phyloP scores from a whole-genome alignment of 1,284 basidiomycete species.

The Exobasidium rhododendri region DNA sequence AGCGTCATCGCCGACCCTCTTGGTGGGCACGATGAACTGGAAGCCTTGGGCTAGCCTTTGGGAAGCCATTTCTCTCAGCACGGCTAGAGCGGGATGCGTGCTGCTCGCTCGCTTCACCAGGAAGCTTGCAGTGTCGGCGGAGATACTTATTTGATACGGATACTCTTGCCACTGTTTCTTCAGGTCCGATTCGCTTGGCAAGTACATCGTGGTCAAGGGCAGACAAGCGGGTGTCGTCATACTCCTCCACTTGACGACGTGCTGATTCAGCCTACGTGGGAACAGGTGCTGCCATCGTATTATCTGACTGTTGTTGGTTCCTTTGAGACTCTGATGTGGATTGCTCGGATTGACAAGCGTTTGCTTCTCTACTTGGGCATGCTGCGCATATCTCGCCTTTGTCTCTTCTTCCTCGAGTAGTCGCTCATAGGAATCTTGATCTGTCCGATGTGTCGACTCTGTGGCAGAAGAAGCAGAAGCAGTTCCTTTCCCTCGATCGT shows the following conservation, averaged over 20 bases:
- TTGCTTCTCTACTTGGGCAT: conserved; percentile 48
- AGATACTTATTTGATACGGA: conserved; percentile 47
- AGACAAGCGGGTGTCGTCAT: conserved; percentile 67
- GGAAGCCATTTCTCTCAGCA: conserved; percentile 90
- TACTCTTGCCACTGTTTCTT: conserved; percentile 50
- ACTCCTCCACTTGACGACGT: conserved; percentile 88
- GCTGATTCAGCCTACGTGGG: conserved; percentile 71
- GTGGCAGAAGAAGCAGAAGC: conserved; percentile 15
- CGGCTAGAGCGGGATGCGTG: conserved; percentile 66
- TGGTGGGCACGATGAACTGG: conserved; percentile 68
- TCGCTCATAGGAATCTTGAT: conserved; percentile 43
- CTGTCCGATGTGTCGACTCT: conserved; percentile 6
- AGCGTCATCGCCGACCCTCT: background rate
- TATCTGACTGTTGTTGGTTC: conserved; percentile 22
- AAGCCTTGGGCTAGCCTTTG: conserved; percentile 92
- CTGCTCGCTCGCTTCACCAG: conserved; percentile 57
- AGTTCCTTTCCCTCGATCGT: conserved; percentile 18
- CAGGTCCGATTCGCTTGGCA: conserved; percentile 49
- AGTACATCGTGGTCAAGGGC: conserved; percentile 79
- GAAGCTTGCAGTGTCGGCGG: conserved; percentile 47
- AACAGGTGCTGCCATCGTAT: conserved; percentile 75
- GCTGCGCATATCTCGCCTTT: conserved; percentile 34
- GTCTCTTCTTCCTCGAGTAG: conserved; percentile 44
- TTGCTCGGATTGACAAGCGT: conserved; percentile 52
- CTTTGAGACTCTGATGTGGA: conserved; percentile 35